phyloP scores from a whole-genome alignment of 2,329 filamentous ascomycete species.

The Dryadomyces quercus-mongolicae region DNA sequence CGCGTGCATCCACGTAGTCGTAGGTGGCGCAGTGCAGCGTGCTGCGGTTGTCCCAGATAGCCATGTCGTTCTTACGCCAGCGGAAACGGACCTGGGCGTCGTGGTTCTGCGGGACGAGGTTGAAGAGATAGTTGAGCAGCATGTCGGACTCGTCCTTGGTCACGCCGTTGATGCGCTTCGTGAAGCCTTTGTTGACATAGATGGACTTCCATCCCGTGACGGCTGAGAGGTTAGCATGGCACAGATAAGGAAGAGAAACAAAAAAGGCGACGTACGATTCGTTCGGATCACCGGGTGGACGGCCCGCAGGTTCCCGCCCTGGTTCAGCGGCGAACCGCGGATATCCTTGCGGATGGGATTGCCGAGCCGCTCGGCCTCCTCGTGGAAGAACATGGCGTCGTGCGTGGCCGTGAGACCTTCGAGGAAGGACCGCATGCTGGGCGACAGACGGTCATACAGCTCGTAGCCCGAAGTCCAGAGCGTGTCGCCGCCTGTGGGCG shows the following conservation, averaged over 20 bases:
- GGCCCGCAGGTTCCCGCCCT: slow-evolving; percentile 36
- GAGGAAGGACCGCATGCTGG: slow-evolving; percentile 33
- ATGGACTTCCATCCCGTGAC: slow-evolving; percentile 46
- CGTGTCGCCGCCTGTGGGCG: slow-evolving; percentile 20
- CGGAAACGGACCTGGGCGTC: slow-evolving; percentile 43
- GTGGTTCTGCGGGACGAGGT: slow-evolving; percentile 39
- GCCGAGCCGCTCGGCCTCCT: slow-evolving; percentile 34
- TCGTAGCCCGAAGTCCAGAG: slow-evolving; percentile 31
- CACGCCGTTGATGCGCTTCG: slow-evolving; percentile 41
- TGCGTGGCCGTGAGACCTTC: slow-evolving; percentile 29
- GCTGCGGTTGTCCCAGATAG: slow-evolving; percentile 55
- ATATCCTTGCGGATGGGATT: slow-evolving; percentile 18
- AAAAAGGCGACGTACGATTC: slow-evolving; percentile 28
- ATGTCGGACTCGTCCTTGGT: slow-evolving; percentile 40
- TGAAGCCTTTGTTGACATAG: slow-evolving; percentile 38
- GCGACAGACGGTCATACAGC: slow-evolving; percentile 35
- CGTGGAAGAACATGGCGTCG: slow-evolving; percentile 33
- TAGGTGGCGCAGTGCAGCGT: slow-evolving; percentile 44
- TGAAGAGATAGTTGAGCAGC: slow-evolving; percentile 35
- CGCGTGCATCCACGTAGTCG: slow-evolving; percentile 38
- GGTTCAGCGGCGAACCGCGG: slow-evolving; percentile 44
- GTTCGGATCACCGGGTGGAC: slow-evolving; percentile 44
- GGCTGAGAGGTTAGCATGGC: slow-evolving; percentile 14
- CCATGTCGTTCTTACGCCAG: slow-evolving; percentile 40
- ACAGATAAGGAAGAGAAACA: background rate